These are phyloP conservation scores for Aspergillus sclerotioniger DNA, from an alignment of 495 filamentous ascomycete genomes.

Conservation along the genomic window DNA sequence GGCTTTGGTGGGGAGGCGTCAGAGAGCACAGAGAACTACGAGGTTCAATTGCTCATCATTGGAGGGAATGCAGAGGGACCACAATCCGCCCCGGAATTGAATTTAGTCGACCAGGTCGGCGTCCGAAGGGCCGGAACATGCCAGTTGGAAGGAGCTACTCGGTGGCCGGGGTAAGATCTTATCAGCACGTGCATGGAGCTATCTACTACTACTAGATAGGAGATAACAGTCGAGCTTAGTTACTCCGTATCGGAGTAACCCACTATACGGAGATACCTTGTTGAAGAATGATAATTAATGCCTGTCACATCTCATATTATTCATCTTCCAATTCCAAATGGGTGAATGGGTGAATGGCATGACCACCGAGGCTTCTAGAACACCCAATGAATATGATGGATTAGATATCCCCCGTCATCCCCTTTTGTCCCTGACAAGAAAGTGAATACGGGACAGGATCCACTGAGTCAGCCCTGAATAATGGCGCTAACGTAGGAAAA, in stretches of 20 bases:
- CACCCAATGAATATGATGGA: too few relatives aligned
- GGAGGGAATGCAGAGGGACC: not conserved
- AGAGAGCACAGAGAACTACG: not conserved
- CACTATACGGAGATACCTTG: too few relatives aligned
- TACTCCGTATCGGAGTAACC: too few relatives aligned
- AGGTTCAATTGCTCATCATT: not conserved
- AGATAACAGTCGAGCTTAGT: too few relatives aligned
- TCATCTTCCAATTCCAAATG: too few relatives aligned
- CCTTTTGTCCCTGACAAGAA: too few relatives aligned
- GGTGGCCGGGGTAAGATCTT: slow-evolving; percentile 13
- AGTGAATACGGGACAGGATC: not conserved
- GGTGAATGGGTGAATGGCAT: not conserved
- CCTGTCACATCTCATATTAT: too few relatives aligned
- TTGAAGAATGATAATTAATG: too few relatives aligned
- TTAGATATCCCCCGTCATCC: too few relatives aligned
- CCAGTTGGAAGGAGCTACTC: slow-evolving; percentile 9
- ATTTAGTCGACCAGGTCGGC: too few relatives aligned
- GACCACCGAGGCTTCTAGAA: not conserved
- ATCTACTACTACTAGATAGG: too few relatives aligned
- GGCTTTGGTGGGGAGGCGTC: not conserved
- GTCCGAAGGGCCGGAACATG: too few relatives aligned
- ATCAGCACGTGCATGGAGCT: slow-evolving; percentile 17
- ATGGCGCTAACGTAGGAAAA: slow-evolving; percentile 2
- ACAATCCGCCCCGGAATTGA: not conserved
- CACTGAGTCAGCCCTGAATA: slow-evolving; percentile 10